Evolutionary conservation across 2,329 filamentous ascomycete genomes (phyloP), one percentile per base, ranked within the genome.

Genomic region (Diaporthe ampelina): DNA sequence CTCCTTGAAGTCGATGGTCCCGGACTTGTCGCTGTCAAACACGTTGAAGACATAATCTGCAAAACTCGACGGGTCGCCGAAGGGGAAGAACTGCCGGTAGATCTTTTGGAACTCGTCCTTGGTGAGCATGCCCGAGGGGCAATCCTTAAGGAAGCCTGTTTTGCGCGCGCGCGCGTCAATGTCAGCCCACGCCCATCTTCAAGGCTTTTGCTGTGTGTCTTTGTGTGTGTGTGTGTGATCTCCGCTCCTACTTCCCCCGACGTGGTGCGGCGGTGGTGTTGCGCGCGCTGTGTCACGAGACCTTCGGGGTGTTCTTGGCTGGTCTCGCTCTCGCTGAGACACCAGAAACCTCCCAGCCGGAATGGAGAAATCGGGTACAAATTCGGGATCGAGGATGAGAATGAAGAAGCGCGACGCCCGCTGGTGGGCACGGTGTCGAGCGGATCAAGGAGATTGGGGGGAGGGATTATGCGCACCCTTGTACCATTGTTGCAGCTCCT

Each of bases 71-170:
- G 97, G 97, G 83, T 99, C 97, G 78, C 97, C 97, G 81, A 98
- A 98, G 19, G 97, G 97, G 85, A 99, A 99, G 90, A 99, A 99
- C 85, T 98, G 97, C 80, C 97, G 94, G 86, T 99, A 99, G 81
- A 99, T 99, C 87, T 98, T 98, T 85, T 98, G 97, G 84, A 99
- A 99, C 85, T 99, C 97, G 82, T 97, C 94, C 86, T 98, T 99
- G 81, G 94, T 97, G 83, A 99, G 93, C 88, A 95, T 97, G 84
- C 97, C 97, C 56, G 94, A 95, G 6, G 97, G 97, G 85, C 97
- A 99, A 85, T 99, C 97, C 88, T 98, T 98, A 76, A 98, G 90
- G 87, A 99, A 98, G 77, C 96, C 96, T 98, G 80, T 29, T 29
- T 29, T 17, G 45, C 69, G 70, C 70, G 70, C 73, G 37, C 58